Conservation (phyloP, 768 basidiomycete species). For the Mycena capillaripes region DNA sequence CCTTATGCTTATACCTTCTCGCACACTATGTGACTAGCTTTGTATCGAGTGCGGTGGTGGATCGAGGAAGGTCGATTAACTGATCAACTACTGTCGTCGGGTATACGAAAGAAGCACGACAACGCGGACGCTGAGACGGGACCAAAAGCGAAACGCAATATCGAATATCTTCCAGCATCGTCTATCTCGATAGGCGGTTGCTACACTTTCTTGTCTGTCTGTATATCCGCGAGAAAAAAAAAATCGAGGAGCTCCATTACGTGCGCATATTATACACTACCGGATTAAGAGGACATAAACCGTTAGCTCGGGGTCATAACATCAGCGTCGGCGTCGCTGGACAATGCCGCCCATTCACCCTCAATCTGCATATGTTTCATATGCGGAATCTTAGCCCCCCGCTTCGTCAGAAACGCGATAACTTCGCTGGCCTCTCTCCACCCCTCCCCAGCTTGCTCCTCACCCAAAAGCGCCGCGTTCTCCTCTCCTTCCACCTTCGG, state of each 20-base stretch:
- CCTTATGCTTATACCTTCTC: too few relatives aligned
- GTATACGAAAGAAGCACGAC: too few relatives aligned
- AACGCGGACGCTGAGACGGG: too few relatives aligned
- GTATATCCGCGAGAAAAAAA: too few relatives aligned
- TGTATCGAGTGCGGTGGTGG: too few relatives aligned
- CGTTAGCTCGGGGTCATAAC: conserved; percentile 28
- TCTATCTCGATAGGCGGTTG: too few relatives aligned
- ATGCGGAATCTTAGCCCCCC: conserved; percentile 81
- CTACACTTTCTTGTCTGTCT: too few relatives aligned
- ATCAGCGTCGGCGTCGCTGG: conserved; percentile 69
- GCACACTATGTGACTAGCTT: too few relatives aligned
- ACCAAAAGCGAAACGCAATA: too few relatives aligned
- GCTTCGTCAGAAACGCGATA: conserved; percentile 72
- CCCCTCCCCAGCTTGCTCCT: conserved; percentile 51
- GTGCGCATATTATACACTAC: background rate
- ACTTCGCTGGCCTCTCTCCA: conserved; percentile 82
- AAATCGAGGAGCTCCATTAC: background rate
- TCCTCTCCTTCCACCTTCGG: conserved; percentile 40
- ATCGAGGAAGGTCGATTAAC: too few relatives aligned
- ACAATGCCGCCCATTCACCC: conserved; percentile 74
- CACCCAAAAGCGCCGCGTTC: conserved; percentile 39
- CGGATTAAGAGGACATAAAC: background rate
- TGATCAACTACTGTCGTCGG: too few relatives aligned
- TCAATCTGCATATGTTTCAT: conserved; percentile 56
- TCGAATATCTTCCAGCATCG: too few relatives aligned